These are phyloP conservation scores for Aschersonia sp. DNA, from an alignment of 2,329 filamentous ascomycete species.

Conservation along the genomic window DNA sequence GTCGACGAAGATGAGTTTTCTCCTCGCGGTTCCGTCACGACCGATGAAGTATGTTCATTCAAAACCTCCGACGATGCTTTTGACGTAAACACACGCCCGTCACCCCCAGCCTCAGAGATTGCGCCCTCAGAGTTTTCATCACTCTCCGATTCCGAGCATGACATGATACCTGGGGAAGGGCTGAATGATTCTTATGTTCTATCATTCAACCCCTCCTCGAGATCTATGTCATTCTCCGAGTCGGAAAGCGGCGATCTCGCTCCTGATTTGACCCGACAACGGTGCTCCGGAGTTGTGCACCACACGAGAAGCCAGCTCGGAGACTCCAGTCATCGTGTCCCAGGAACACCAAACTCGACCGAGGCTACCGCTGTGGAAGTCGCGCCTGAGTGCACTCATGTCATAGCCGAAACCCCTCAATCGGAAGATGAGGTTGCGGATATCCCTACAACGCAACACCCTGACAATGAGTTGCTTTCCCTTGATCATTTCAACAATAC, in stretches of 20 bases:
- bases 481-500: conserved; percentile 8
- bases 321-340: not conserved
- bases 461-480: conserved; percentile 21
- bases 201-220: conserved; percentile 24
- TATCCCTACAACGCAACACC: conserved; percentile 23
- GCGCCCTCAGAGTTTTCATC: conserved; percentile 22
- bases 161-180: no score
- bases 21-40: conserved; percentile 22
- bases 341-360: no score
- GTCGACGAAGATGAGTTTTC: conserved; percentile 20
- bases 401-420: conserved; percentile 7
- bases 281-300: no score
- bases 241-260: conserved; percentile 28
- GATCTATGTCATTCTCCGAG: conserved; percentile 37
- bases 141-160: no score
- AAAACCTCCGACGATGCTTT: not conserved
- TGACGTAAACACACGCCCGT: conserved; percentile 9
- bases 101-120: conserved; percentile 35
- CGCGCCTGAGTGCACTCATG: no score
- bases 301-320: not conserved
- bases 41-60: conserved; percentile 25
- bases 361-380: no score
- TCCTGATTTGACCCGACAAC: conserved; percentile 6
- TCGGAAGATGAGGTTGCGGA: conserved; percentile 15
- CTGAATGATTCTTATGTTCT: no score